Percentiles rank a stretch among this genome's conserved stretches.
Conservation (phyloP, 2,329 filamentous ascomycete species). For the Trichoderma asperellum region DNA sequence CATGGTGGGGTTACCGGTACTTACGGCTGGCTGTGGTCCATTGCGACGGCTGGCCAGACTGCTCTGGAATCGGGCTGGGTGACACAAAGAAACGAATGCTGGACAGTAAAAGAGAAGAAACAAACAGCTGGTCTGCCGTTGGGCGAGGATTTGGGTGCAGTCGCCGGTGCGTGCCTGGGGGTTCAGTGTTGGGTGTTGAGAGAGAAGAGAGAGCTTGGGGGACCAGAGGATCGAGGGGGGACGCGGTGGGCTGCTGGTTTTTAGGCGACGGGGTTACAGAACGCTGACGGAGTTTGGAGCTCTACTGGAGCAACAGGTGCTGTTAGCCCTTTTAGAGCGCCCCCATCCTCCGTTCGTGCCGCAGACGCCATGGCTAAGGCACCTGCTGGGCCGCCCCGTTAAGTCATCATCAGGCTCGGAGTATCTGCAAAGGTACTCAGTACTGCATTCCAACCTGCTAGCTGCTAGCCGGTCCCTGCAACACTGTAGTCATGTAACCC, state of each 20-base stretch:
- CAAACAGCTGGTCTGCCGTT: not conserved
- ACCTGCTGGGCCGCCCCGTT: conserved; percentile 4
- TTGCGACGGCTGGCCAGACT: conserved; percentile 27
- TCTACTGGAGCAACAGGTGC: conserved; percentile 5
- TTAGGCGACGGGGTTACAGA: conserved; percentile 24
- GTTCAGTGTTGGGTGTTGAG: conserved; percentile 19
- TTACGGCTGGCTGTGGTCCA: conserved; percentile 28
- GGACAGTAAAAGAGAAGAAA: not conserved
- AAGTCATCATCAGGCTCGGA: conserved; percentile 19
- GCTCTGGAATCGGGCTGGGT: conserved; percentile 9
- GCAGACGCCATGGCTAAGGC: conserved; percentile 4
- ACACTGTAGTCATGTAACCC: conserved; percentile 5
- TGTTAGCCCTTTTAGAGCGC: conserved; percentile 24
- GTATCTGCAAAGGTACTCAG: not conserved
- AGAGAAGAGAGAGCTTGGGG: conserved; percentile 17
- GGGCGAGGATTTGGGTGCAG: not conserved
- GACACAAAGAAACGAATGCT: not conserved
- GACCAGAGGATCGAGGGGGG: conserved; percentile 10
- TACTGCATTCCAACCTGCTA: not conserved
- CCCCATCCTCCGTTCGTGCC: conserved; percentile 21
- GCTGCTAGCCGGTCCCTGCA: not conserved
- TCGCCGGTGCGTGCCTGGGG: conserved; percentile 7
- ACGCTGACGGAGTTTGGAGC: conserved; percentile 28
- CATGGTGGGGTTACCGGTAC: conserved; percentile 29
- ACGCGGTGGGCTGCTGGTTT: conserved; percentile 27